A percentile compares a stretch with the other conserved stretches of the same genome.
These are phyloP conservation scores for Coemansia sp. DNA, from an alignment of 192 early-diverging fungal species.

Conservation along the genomic window DNA sequence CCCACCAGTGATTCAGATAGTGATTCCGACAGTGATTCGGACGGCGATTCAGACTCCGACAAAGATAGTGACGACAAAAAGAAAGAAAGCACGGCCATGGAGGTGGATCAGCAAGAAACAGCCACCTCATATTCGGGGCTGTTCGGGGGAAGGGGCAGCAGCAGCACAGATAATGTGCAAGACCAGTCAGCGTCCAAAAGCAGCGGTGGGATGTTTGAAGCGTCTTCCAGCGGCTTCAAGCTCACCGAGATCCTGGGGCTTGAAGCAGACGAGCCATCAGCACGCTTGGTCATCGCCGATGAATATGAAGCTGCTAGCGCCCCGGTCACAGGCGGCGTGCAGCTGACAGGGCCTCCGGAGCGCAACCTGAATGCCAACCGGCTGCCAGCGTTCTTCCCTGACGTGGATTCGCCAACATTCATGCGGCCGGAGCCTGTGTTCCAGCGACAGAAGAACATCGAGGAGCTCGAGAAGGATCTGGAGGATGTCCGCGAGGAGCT, in stretches of 20 bases:
- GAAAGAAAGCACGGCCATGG: slow-evolving; percentile 23
- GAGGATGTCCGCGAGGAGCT: slow-evolving; percentile 16
- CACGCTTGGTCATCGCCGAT: slow-evolving; percentile 4
- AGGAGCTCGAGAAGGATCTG: slow-evolving; percentile 48
- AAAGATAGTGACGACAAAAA: neutral
- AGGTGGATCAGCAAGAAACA: slow-evolving; percentile 24
- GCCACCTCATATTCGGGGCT: neutral
- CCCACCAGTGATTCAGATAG: too few relatives aligned
- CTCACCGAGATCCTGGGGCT: slow-evolving; percentile 47
- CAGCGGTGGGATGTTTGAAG: slow-evolving; percentile 31
- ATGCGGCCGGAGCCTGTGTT: slow-evolving; percentile 43
- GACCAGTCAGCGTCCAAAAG: neutral
- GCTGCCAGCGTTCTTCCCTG: slow-evolving; percentile 45
- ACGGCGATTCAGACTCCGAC: slow-evolving; percentile 18
- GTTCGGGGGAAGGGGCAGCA: neutral
- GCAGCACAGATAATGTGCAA: neutral
- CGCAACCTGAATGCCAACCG: slow-evolving; percentile 54
- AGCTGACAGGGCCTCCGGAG: slow-evolving; percentile 23
- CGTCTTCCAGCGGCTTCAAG: slow-evolving; percentile 19
- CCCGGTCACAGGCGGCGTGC: slow-evolving; percentile 38
- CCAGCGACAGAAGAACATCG: slow-evolving; percentile 53
- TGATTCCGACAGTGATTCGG: slow-evolving; percentile 5
- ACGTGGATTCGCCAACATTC: slow-evolving; percentile 41
- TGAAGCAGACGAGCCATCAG: slow-evolving; percentile 50
- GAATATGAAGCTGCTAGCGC: slow-evolving; percentile 7